Base-by-base conservation (phyloP, 2,329 filamentous ascomycete genomes). In the Laburnicola sp. region DNA sequence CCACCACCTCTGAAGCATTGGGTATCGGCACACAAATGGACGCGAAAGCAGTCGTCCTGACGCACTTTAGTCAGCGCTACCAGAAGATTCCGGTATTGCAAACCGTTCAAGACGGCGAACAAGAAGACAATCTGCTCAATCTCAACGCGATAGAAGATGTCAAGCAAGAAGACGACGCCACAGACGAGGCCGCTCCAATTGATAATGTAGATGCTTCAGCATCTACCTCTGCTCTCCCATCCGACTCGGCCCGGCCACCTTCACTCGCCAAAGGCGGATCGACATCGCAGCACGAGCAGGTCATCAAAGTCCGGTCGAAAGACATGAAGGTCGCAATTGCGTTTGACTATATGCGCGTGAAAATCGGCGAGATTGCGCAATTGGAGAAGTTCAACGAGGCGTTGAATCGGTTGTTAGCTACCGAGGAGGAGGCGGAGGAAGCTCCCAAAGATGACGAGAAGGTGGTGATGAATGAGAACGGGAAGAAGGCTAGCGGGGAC, bases 11-110 rank as follows among this genome's bases (percentile, higher is more conserved):
- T 10, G 94, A 99, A 75, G 94, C 94, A 1, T 81, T 99, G 3
- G 80, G 78, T 38, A 82, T 97, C 2, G 93, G 87, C 1, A 80
- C 82, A 9, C 75, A 78, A 39, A 99, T 99, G 94, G 74, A 82
- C 26, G 94, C 92, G 0, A 83, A 86, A 57, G 81, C 89, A 11
- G 86, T 94, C 11, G 76, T 99, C 48, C 80, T 99, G 42, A 99
- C 94, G 6, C 94, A 99, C 72, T 99, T 99, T 74, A 92, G 87
- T 48, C 94, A 99, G 76, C 82, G 94, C 6, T 99, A 99, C 72
- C 87, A 90, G 64, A 93, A 93, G 74, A 78, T 84, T 30, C 85
- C 82, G 2, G 75, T 80, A 2, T 71, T 83, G 3, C 77, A 82
- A 43, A 63, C 67, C 1, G 62, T 70, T 8, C 64, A 63, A 9